Percentiles rank a stretch among this genome's conserved stretches.
Evolutionary conservation across 2,329 filamentous ascomycete species (phyloP).

Genomic region (Iodosphaeria phyllophila): DNA sequence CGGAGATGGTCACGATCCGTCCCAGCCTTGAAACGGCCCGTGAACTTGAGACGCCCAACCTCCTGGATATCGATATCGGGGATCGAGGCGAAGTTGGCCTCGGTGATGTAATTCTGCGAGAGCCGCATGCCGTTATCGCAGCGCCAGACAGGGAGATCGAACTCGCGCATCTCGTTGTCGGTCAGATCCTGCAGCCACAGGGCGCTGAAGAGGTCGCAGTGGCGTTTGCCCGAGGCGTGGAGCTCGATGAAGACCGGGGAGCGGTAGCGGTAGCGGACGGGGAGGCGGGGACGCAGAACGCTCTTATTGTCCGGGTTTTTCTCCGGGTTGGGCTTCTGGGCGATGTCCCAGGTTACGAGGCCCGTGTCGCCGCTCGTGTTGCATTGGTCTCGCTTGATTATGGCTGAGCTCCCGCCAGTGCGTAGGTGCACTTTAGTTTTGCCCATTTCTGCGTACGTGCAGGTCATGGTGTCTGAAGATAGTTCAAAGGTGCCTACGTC

Average conservation of each 20-base stretch:
- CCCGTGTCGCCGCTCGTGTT: conserved; percentile 35
- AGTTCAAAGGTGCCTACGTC: conserved; percentile 93
- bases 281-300: conserved; percentile 48
- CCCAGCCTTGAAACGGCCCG: conserved; percentile 69
- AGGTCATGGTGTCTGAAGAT: conserved; percentile 47
- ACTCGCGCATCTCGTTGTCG: conserved; percentile 58
- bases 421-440: conserved; percentile 64
- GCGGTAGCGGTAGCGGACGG: conserved; percentile 78
- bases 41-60: conserved; percentile 66
- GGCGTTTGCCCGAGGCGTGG: conserved; percentile 47
- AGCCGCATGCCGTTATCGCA: conserved; percentile 59
- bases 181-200: conserved; percentile 75
- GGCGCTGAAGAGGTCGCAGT: conserved; percentile 55
- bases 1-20: conserved; percentile 71
- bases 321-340: too few relatives aligned
- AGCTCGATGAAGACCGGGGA: conserved; percentile 84
- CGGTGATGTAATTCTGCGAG: conserved; percentile 82
- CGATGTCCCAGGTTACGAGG: conserved; percentile 31
- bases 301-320: conserved; percentile 19
- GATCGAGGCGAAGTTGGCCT: conserved; percentile 49
- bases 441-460: conserved; percentile 30
- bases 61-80: conserved; percentile 63
- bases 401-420: conserved; percentile 68
- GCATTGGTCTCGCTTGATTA: conserved; percentile 45
- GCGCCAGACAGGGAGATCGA: conserved; percentile 83